Evolutionary conservation across 2,329 filamentous ascomycete species (phyloP).

Genomic region (Calonectria crousiana): DNA sequence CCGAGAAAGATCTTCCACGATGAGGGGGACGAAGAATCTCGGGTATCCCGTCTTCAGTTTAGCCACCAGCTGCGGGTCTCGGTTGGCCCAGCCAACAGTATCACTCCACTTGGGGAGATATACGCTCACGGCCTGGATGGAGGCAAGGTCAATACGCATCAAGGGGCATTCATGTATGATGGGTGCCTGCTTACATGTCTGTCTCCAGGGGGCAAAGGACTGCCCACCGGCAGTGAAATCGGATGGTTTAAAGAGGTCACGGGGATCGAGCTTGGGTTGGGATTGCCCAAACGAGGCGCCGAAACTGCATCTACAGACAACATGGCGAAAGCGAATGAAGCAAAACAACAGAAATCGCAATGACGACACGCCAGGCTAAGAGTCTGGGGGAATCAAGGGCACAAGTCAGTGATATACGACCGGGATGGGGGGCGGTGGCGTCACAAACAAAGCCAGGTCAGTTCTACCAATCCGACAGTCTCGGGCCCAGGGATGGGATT

Average conservation of each 20-base stretch:
- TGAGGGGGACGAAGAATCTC: conserved; percentile 43
- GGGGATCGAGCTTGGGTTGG: neutral
- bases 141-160: neutral
- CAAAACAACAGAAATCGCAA: neutral
- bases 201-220: conserved; percentile 42
- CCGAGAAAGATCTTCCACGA: conserved; percentile 36
- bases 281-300: neutral
- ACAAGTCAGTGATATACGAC: neutral
- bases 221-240: conserved; percentile 25
- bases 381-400: neutral
- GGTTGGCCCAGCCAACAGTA: conserved; percentile 39
- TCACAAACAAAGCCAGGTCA: neutral
- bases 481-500: neutral
- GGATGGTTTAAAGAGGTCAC: neutral
- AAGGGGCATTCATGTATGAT: neutral
- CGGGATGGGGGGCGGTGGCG: neutral
- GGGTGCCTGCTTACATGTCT: conserved; percentile 38
- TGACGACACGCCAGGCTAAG: neutral
- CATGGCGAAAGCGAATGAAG: neutral
- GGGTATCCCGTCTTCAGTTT: conserved; percentile 45
- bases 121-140: conserved; percentile 44
- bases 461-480: neutral
- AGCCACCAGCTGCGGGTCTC: conserved; percentile 35
- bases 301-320: neutral
- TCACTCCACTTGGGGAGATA: conserved; percentile 47